These are phyloP conservation scores for Aureobasidium mangrovei DNA, from an alignment of 2,329 filamentous ascomycete species.

Conservation along the genomic window DNA sequence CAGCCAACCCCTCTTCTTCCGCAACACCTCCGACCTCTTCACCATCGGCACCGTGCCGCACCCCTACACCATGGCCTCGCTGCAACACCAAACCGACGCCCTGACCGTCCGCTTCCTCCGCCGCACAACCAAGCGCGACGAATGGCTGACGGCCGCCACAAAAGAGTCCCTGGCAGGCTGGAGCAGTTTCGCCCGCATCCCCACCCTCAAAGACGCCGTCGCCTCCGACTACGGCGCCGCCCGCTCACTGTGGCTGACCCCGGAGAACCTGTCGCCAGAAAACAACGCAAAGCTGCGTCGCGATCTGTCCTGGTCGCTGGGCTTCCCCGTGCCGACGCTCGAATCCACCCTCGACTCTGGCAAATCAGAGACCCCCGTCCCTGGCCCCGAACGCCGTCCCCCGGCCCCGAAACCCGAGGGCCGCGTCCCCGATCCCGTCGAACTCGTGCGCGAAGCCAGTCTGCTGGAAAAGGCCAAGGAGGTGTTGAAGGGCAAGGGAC, in stretches of 20 bases:
- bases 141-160: constrained; percentile 67
- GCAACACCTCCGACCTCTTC: constrained; percentile 64
- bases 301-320: constrained; percentile 77
- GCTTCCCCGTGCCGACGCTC: constrained; percentile 63
- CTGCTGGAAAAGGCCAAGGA: constrained; percentile 47
- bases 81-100: constrained; percentile 45
- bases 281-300: constrained; percentile 21
- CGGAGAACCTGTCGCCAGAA: constrained; percentile 38
- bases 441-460: constrained; percentile 46
- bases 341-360: constrained; percentile 41
- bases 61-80: constrained; percentile 70
- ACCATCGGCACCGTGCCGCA: constrained; percentile 85
- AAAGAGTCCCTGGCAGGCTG: constrained; percentile 58
- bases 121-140: constrained; percentile 60
- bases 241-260: constrained; percentile 71
- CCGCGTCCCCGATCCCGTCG: constrained; percentile 43
- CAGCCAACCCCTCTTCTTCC: constrained; percentile 56
- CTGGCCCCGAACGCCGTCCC: constrained; percentile 48
- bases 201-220: constrained; percentile 72
- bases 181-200: constrained; percentile 55
- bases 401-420: constrained; percentile 39
- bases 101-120: constrained; percentile 37
- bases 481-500: constrained; percentile 13
- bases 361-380: constrained; percentile 49
- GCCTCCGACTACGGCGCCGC: constrained; percentile 57